These are phyloP conservation scores for Pseudogymnoascus sp. DNA, from an alignment of 2,329 filamentous ascomycete genomes.

Conservation along the genomic window DNA sequence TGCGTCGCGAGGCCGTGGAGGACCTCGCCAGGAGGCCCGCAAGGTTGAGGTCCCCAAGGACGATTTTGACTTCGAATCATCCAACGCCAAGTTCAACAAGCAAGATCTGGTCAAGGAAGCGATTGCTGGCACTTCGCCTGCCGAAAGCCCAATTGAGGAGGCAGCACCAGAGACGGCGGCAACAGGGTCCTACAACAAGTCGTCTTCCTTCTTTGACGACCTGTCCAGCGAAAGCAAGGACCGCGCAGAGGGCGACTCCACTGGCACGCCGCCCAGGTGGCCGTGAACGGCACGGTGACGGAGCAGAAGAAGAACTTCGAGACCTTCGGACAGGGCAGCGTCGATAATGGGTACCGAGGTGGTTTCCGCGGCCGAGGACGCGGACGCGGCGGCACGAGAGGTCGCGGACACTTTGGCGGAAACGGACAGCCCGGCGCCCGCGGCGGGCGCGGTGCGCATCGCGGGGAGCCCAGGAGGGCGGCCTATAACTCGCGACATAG, in stretches of 20 bases:
- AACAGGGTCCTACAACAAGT: slow-evolving; percentile 71
- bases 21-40: slow-evolving; percentile 36
- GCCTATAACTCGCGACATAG: slow-evolving; percentile 18
- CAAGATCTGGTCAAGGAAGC: slow-evolving; percentile 82
- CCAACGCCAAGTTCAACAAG: slow-evolving; percentile 86
- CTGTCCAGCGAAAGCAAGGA: slow-evolving; percentile 93
- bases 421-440: slow-evolving; percentile 19
- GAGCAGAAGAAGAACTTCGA: slow-evolving; percentile 96
- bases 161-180: slow-evolving; percentile 28
- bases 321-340: slow-evolving; percentile 93
- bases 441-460: slow-evolving; percentile 25
- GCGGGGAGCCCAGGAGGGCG: slow-evolving; percentile 15
- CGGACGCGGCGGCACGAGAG: slow-evolving; percentile 47
- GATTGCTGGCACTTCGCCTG: slow-evolving; percentile 66
- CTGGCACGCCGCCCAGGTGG: slow-evolving; percentile 64
- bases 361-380: slow-evolving; percentile 76
- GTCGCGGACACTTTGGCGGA: slow-evolving; percentile 20
- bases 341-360: slow-evolving; percentile 71
- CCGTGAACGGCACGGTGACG: slow-evolving; percentile 81
- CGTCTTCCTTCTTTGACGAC: slow-evolving; percentile 92
- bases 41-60: slow-evolving; percentile 85
- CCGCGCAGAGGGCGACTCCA: slow-evolving; percentile 63
- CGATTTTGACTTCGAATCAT: slow-evolving; percentile 84
- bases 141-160: slow-evolving; percentile 39
- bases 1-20: slow-evolving; percentile 33